Evolutionary conservation across 202 grass and related monocot genomes (phyloP).

Genomic region (Panicum hallii): DNA sequence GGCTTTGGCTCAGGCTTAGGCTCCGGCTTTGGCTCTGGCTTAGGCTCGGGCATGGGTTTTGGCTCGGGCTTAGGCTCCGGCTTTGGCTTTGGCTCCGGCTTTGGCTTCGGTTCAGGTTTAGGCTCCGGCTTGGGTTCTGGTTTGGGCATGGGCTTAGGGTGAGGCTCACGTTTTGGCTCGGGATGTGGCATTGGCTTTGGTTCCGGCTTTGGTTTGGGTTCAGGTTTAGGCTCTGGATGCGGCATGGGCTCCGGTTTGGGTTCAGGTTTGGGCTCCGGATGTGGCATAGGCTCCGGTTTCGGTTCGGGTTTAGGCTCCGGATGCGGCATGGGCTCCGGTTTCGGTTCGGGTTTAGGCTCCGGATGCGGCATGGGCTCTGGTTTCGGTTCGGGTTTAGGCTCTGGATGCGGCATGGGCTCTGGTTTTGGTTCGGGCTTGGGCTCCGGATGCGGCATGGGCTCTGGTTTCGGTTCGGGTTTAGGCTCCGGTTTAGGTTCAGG

Average conservation of each 20-base stretch:
- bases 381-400: not conserved
- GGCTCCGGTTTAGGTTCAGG: not conserved
- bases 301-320: not conserved
- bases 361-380: not conserved
- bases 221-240: not conserved
- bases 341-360: not conserved
- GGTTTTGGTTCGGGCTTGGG: not conserved
- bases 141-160: rapidly evolving
- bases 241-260: not conserved
- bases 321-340: not conserved
- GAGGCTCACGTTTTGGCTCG: not conserved
- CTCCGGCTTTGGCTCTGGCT: rapidly evolving
- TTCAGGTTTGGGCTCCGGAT: not conserved
- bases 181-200: not conserved
- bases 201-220: not conserved
- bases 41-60: rapidly evolving
- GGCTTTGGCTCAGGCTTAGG: rapidly evolving
- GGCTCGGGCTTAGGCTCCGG: rapidly evolving
- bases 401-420: not conserved
- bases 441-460: not conserved
- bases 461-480: not conserved
- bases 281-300: not conserved
- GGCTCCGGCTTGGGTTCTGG: not conserved
- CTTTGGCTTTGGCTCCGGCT: not conserved
- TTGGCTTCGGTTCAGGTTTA: not conserved